Percentiles rank a stretch among this genome's conserved stretches.
These are phyloP conservation scores for Arachis stenosperma DNA, from an alignment of 306 rosid genomes.

Conservation along the genomic window DNA sequence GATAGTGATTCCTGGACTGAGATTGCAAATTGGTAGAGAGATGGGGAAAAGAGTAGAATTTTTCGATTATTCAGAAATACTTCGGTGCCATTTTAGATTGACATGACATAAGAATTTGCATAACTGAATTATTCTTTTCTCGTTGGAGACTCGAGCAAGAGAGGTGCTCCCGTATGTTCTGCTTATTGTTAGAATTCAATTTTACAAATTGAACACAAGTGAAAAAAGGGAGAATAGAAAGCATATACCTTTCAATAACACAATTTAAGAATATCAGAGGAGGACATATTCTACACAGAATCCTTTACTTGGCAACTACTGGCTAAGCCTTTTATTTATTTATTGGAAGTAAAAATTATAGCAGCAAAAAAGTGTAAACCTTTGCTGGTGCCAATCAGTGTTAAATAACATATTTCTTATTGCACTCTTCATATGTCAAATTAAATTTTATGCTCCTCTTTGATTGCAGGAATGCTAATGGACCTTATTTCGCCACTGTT, in stretches of 20 bases:
- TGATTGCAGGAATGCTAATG: slow-evolving; percentile 92
- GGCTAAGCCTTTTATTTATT: background rate
- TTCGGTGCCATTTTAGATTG: slow-evolving; percentile 3
- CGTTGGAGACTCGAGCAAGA: background rate
- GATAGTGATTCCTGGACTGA: slow-evolving; percentile 8
- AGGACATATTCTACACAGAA: slow-evolving; percentile 24
- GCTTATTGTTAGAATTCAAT: background rate
- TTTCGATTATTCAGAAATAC: background rate
- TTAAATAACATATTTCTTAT: slow-evolving; percentile 25
- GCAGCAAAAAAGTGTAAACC: slow-evolving; percentile 3
- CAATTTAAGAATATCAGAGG: background rate
- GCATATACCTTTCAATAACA: background rate
- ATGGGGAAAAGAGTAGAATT: slow-evolving; percentile 16
- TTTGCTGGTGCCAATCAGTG: slow-evolving; percentile 6
- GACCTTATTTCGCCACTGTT: slow-evolving; percentile 91
- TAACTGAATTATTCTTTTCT: slow-evolving; percentile 6
- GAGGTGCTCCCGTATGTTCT: slow-evolving; percentile 13
- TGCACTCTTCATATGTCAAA: slow-evolving; percentile 11
- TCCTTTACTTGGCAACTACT: slow-evolving; percentile 14
- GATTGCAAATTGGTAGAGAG: background rate
- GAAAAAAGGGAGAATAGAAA: background rate
- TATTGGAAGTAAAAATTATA: slow-evolving; percentile 19
- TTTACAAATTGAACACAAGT: background rate
- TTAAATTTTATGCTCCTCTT: slow-evolving; percentile 38
- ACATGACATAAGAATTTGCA: background rate